Evolutionary conservation across 2,329 filamentous ascomycete genomes (phyloP).

Genomic region (Plectosphaerella plurivora): DNA sequence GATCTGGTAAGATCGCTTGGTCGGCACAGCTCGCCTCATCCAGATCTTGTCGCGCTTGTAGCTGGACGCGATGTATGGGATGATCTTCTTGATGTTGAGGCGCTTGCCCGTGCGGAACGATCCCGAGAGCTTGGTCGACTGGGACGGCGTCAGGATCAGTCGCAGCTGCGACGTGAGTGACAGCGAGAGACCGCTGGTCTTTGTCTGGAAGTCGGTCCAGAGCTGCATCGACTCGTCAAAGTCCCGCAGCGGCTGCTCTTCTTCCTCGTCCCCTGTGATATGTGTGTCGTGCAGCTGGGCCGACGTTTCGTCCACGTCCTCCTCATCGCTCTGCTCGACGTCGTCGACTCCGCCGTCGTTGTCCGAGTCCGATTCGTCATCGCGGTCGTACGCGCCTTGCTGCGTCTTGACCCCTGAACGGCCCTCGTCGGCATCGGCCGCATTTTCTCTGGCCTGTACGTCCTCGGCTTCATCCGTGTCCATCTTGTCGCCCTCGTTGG

Average conservation of each 20-base stretch:
- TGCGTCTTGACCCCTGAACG: slow-evolving; percentile 57
- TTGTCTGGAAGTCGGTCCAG: slow-evolving; percentile 80
- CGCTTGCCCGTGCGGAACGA: slow-evolving; percentile 97
- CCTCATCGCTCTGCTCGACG: slow-evolving; percentile 33
- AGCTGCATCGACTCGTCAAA: slow-evolving; percentile 60
- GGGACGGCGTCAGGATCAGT: slow-evolving; percentile 88
- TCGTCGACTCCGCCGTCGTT: slow-evolving; percentile 39
- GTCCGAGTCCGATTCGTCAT: slow-evolving; percentile 36
- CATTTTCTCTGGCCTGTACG: slow-evolving; percentile 18
- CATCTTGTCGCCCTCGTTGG: slow-evolving; percentile 42
- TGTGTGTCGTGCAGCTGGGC: slow-evolving; percentile 71
- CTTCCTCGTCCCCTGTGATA: slow-evolving; percentile 40
- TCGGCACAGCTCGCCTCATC: slow-evolving; percentile 90
- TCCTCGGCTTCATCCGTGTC: slow-evolving; percentile 28
- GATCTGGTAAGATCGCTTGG: slow-evolving; percentile 94
- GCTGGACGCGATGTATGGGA: slow-evolving; percentile 95
- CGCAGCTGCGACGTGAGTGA: slow-evolving; percentile 91
- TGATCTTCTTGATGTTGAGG: slow-evolving; percentile 98
- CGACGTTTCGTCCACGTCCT: slow-evolving; percentile 45
- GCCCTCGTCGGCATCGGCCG: slow-evolving; percentile 42
- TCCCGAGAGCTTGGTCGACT: slow-evolving; percentile 92
- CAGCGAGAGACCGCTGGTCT: slow-evolving; percentile 81
- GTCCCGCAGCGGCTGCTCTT: slow-evolving; percentile 36
- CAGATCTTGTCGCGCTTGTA: slow-evolving; percentile 99
- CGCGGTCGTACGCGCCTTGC: slow-evolving; percentile 54